Conservation (phyloP, 805 yeast species). For the Yamadazyma phyllophila region DNA sequence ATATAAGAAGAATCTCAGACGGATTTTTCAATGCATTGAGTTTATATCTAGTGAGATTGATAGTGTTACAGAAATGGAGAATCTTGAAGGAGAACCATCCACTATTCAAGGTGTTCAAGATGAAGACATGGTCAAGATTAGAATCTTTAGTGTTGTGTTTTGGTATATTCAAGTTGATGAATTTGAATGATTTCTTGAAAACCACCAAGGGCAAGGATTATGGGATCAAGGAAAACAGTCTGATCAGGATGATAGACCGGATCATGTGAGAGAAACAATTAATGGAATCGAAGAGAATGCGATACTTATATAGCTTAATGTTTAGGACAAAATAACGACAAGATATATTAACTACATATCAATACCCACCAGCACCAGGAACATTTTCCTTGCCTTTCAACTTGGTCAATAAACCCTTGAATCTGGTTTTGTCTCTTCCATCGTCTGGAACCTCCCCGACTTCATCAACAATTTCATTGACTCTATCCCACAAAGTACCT, state of each 20-base stretch:
- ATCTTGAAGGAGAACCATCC: conserved; percentile 40
- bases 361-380: conserved; percentile 75
- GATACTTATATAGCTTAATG: no score
- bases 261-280: conserved; percentile 18
- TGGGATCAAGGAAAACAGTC: conserved; percentile 16
- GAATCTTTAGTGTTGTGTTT: conserved; percentile 34
- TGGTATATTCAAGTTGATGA: conserved; percentile 38
- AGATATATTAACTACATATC: conserved; percentile 2
- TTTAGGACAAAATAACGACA: no score
- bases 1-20: conserved; percentile 23
- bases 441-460: conserved; percentile 41
- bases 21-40: conserved; percentile 27
- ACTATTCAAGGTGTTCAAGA: conserved; percentile 23
- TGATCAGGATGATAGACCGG: conserved; percentile 18
- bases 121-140: conserved; percentile 29
- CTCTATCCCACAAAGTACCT: conserved; percentile 60
- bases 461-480: conserved; percentile 47
- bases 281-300: no score
- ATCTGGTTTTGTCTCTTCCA: conserved; percentile 65
- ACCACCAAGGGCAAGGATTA: conserved; percentile 18
- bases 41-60: conserved; percentile 31
- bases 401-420: conserved; percentile 60
- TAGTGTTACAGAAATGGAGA: conserved; percentile 42
- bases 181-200: conserved; percentile 31
- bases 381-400: conserved; percentile 68